phyloP scores from a whole-genome alignment of 2,329 filamentous ascomycete genomes.

The Arthrobotrys iridis region DNA sequence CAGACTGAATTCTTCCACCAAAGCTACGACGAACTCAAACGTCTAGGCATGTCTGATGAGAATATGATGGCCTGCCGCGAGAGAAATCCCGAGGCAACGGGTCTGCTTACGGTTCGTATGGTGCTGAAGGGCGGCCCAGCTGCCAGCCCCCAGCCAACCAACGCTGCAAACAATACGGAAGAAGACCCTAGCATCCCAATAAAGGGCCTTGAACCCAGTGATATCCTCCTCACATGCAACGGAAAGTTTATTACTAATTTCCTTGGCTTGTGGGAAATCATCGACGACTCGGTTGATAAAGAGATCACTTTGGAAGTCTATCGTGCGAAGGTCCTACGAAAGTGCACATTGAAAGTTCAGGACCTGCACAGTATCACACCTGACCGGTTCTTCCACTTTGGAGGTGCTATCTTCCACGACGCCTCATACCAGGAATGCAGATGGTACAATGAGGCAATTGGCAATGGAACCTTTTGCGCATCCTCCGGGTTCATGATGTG shows the following conservation, averaged over 20 bases:
- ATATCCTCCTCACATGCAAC: constrained; percentile 91
- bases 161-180: constrained; percentile 42
- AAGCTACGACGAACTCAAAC: constrained; percentile 58
- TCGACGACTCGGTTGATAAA: constrained; percentile 57
- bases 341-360: constrained; percentile 56
- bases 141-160: constrained; percentile 45
- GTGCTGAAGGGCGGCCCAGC: constrained; percentile 58
- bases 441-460: constrained; percentile 58
- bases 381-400: constrained; percentile 58
- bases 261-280: constrained; percentile 58
- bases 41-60: constrained; percentile 57
- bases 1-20: constrained; percentile 58
- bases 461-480: constrained; percentile 58
- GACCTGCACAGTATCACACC: constrained; percentile 58
- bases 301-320: constrained; percentile 58
- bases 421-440: constrained; percentile 58
- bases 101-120: constrained; percentile 56
- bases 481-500: constrained; percentile 59
- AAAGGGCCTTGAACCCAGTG: constrained; percentile 66
- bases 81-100: constrained; percentile 56
- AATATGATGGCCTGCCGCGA: constrained; percentile 57
- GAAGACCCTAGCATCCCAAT: constrained; percentile 56
- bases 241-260: constrained; percentile 81
- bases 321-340: constrained; percentile 55
- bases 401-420: constrained; percentile 58